Conservation (phyloP, 805 yeast genomes). For the Candida tallmaniae region DNA sequence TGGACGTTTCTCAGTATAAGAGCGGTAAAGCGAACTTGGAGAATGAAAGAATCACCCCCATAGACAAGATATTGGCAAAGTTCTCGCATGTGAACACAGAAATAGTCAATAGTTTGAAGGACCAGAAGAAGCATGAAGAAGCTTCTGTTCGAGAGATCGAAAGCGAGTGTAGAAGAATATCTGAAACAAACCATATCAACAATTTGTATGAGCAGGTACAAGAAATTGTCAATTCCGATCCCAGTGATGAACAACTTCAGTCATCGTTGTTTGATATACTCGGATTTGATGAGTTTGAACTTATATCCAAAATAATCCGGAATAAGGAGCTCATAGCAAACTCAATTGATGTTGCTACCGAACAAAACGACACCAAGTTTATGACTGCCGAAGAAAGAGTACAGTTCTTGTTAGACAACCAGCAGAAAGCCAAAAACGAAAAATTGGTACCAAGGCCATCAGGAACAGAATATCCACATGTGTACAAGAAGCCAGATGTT, state of each 20-base stretch:
- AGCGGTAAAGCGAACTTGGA: slow-evolving; percentile 35
- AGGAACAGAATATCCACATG: slow-evolving; percentile 75
- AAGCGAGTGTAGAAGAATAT: slow-evolving; percentile 29
- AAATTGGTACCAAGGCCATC: slow-evolving; percentile 43
- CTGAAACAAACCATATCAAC: slow-evolving; percentile 26
- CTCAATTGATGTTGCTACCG: slow-evolving; percentile 1
- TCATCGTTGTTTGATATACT: slow-evolving; percentile 70
- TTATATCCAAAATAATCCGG: slow-evolving; percentile 60
- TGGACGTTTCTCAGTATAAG: slow-evolving; percentile 14
- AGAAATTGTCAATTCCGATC: slow-evolving; percentile 5
- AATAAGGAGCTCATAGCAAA: slow-evolving; percentile 27
- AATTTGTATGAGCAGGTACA: slow-evolving; percentile 16
- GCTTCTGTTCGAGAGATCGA: slow-evolving; percentile 19
- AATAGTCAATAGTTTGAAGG: slow-evolving; percentile 15
- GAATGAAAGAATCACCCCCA: slow-evolving; percentile 19
- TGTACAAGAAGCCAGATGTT: slow-evolving; percentile 65
- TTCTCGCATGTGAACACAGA: slow-evolving; percentile 36
- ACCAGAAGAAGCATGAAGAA: slow-evolving; percentile 1
- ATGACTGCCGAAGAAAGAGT: slow-evolving; percentile 54
- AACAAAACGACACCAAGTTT: slow-evolving; percentile 17
- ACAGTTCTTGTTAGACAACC: slow-evolving; percentile 48
- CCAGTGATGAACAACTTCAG: slow-evolving; percentile 57
- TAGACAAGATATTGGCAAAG: slow-evolving; percentile 30
- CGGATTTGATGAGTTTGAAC: slow-evolving; percentile 82
- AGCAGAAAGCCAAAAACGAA: slow-evolving; percentile 44